Evolutionary conservation across 441 rosid species (phyloP).

Genomic region (Pelargonium fulgidum): DNA sequence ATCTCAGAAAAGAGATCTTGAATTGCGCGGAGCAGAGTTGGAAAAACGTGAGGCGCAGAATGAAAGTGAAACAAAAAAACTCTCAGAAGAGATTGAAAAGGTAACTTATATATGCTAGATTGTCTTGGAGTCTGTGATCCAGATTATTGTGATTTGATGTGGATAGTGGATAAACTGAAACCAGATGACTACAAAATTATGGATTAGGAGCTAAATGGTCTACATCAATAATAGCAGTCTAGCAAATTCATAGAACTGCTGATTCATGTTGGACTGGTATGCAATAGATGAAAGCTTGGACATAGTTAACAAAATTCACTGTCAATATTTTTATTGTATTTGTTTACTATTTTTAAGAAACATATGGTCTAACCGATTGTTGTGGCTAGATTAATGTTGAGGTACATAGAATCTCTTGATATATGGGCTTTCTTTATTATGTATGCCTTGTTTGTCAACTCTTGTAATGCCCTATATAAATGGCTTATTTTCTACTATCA

Average conservation of each 20-base stretch:
- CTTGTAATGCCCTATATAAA: too few relatives aligned
- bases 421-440: too few relatives aligned
- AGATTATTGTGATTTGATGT: not conserved
- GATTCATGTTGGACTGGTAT: not conserved
- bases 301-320: not conserved
- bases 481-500: too few relatives aligned
- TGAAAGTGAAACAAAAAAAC: conserved; percentile 57
- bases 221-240: not conserved
- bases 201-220: too few relatives aligned
- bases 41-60: conserved; percentile 70
- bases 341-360: not conserved
- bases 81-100: conserved; percentile 63
- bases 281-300: not conserved
- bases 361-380: too few relatives aligned
- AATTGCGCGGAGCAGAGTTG: conserved; percentile 55
- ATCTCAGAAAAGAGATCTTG: conserved; percentile 66
- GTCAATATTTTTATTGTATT: not conserved
- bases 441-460: too few relatives aligned
- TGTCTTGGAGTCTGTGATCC: conserved; percentile 12
- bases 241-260: not conserved
- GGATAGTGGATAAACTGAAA: not conserved
- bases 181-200: too few relatives aligned
- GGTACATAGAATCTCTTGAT: too few relatives aligned
- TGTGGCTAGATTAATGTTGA: too few relatives aligned
- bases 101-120: conserved; percentile 28